Conservation (phyloP, 2,329 filamentous ascomycete genomes). For the Aspergillus melleus region DNA sequence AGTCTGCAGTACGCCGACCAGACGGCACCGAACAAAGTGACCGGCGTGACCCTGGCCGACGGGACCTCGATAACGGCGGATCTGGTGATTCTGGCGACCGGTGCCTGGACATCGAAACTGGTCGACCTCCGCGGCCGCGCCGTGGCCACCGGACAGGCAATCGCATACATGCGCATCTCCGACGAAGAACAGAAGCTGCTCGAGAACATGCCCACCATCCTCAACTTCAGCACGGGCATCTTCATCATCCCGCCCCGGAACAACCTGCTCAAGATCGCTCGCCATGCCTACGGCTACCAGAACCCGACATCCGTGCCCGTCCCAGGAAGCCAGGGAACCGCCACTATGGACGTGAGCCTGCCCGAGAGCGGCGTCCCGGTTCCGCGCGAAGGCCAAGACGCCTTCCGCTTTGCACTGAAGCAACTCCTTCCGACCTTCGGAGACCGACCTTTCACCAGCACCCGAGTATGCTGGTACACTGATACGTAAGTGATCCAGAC, state of each 20-base stretch:
- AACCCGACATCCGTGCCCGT: constrained; percentile 41
- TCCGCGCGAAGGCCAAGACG: constrained; percentile 59
- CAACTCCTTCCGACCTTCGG: constrained; percentile 63
- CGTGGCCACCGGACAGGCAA: constrained; percentile 76
- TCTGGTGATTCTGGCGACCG: constrained; percentile 76
- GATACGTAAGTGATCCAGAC: constrained; percentile 55
- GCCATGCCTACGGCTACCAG: constrained; percentile 68
- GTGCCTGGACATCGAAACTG: constrained; percentile 80
- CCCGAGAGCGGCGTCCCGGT: constrained; percentile 39
- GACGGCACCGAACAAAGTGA: constrained; percentile 22
- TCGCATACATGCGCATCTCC: constrained; percentile 76
- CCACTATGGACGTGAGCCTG: constrained; percentile 39
- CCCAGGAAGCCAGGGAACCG: constrained; percentile 14
- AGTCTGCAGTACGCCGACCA: constrained; percentile 30
- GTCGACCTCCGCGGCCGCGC: constrained; percentile 75
- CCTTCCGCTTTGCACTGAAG: constrained; percentile 61
- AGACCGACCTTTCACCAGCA: constrained; percentile 61
- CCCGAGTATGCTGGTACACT: constrained; percentile 73
- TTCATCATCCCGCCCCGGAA: constrained; percentile 57
- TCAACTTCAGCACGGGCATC: constrained; percentile 51
- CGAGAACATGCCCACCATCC: constrained; percentile 63
- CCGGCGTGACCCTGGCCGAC: constrained; percentile 54
- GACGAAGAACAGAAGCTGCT: constrained; percentile 68
- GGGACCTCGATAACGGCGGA: constrained; percentile 60
- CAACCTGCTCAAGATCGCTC: constrained; percentile 66